Percentiles rank a stretch among this genome's conserved stretches.
These are phyloP conservation scores for Conticribra weissflogii DNA, from an alignment of 108 stramenopile genomes.

Conservation along the genomic window DNA sequence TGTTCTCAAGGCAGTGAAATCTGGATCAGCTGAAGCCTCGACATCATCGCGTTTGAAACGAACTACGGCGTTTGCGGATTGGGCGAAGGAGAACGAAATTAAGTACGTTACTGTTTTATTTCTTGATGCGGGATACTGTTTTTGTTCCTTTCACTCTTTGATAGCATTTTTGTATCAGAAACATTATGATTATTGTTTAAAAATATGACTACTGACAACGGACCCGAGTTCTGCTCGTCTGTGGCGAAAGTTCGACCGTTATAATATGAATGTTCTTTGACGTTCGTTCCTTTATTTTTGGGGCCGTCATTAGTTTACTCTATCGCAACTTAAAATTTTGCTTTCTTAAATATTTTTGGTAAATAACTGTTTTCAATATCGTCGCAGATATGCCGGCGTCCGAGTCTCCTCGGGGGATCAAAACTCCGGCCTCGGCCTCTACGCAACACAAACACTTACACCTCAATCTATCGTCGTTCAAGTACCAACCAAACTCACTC, in stretches of 20 bases:
- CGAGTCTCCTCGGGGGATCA: conserved; percentile 31
- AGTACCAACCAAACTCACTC: conserved; percentile 67
- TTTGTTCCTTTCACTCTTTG: too few relatives aligned
- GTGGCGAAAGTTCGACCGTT: too few relatives aligned
- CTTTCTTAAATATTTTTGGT: neutral
- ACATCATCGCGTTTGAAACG: conserved; percentile 38
- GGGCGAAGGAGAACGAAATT: conserved; percentile 49
- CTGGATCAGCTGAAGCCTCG: conserved; percentile 12
- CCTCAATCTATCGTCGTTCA: conserved; percentile 58
- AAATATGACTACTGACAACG: too few relatives aligned
- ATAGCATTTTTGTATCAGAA: too few relatives aligned
- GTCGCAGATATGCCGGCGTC: conserved; percentile 29
- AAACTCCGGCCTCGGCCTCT: conserved; percentile 65
- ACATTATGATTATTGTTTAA: too few relatives aligned
- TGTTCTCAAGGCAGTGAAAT: conserved; percentile 10
- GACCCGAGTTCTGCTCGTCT: too few relatives aligned
- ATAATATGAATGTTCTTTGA: too few relatives aligned
- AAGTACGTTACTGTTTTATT: conserved; percentile 35
- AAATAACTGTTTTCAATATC: neutral
- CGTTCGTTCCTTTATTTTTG: too few relatives aligned
- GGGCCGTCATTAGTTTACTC: too few relatives aligned
- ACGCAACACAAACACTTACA: conserved; percentile 44
- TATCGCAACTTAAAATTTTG: neutral
- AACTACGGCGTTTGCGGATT: conserved; percentile 36
- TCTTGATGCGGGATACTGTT: too few relatives aligned